Base-by-base conservation (phyloP, 140 eudicot genomes). In the Cichorium intybus region DNA sequence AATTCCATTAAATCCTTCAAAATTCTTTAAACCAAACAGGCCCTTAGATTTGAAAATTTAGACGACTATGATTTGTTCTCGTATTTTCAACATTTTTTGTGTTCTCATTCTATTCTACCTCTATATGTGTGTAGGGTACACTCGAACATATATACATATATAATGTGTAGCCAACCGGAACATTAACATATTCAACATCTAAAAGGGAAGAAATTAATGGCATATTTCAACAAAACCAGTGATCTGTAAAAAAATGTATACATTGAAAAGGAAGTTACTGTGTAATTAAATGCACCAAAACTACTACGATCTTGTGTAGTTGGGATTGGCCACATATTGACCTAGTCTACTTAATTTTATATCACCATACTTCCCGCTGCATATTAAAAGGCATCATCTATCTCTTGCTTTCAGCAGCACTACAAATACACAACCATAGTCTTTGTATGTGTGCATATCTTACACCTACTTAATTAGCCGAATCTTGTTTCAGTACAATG, bases 271-370 rank as follows among this genome's bases (percentile, higher is more conserved):
- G 18, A 48, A 48, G 23, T 28, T 21, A 51, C 20, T 9, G 37
- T 27, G 45, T 17, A 51, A 72, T 64, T 73, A 2, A 73, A 73
- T 73, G 78, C 78, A 73, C 68, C 67, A 58, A 73, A 73, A 56
- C 73, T 56, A 73, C 78, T 12, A 29, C 73, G 43, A 64, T 26
- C 66, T 55, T 64, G 60, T 65, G 67, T 48, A 66, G 79, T 66
- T 74, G 79, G 68, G 56, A 74, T 74, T 74, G 68, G 47, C 61
- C 73, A 8, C 12, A 8, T 27, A 26, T 28, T 46, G n/a, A 35
- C 24, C 20, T 11, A 49, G 5, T 50, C 34, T 23, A 34, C 16
- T 22, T 15, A 7, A 18, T 4, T 8, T 15, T 20, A 12, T 53
- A 69, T 62, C 55, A 71, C 70, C 63, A 72, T 31, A 46, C 60